Percentiles rank a stretch among this genome's conserved stretches.
phyloP scores from a whole-genome alignment of 495 filamentous ascomycete species.

The Penicillium alfredii region DNA sequence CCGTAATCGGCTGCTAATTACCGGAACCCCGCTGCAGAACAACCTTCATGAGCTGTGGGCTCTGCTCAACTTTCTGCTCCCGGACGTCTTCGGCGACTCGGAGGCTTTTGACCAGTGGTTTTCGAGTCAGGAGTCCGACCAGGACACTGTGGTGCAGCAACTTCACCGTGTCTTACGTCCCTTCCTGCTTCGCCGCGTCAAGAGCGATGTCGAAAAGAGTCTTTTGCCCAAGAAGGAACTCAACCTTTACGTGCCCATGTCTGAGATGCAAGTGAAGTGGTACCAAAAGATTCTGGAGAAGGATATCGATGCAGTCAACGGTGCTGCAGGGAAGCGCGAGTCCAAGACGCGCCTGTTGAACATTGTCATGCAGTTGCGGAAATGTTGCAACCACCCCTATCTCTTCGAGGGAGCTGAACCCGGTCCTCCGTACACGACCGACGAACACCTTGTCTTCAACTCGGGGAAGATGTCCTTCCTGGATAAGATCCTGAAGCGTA shows the following conservation, averaged over 20 bases:
- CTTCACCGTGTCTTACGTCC: constrained; percentile 89
- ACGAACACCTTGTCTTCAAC: constrained; percentile 91
- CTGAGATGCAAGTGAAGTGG: constrained; percentile 99
- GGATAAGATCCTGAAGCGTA: constrained; percentile 80
- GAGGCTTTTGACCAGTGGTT: constrained; percentile 99
- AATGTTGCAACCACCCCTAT: constrained; percentile 99
- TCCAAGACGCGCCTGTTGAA: constrained; percentile 99
- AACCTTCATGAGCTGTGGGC: constrained; percentile 99
- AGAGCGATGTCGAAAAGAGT: constrained; percentile 98
- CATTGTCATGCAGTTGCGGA: constrained; percentile 99
- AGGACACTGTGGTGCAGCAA: constrained; percentile 96
- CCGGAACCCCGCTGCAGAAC: constrained; percentile 95
- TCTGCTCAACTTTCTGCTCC: constrained; percentile 90
- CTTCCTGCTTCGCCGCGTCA: constrained; percentile 92
- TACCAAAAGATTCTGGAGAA: constrained; percentile 99
- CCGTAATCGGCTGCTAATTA: constrained; percentile 90
- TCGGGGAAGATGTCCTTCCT: constrained; percentile 97
- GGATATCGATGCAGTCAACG: constrained; percentile 98
- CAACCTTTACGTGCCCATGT: constrained; percentile 97
- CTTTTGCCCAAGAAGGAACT: constrained; percentile 95
- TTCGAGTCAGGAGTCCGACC: constrained; percentile 76
- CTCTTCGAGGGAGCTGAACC: constrained; percentile 97
- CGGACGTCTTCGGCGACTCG: constrained; percentile 95
- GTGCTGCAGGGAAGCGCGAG: constrained; percentile 90
- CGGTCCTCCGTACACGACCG: constrained; percentile 94